Conservation (phyloP, 1,284 basidiomycete species). For the Dichomitus squalens region DNA sequence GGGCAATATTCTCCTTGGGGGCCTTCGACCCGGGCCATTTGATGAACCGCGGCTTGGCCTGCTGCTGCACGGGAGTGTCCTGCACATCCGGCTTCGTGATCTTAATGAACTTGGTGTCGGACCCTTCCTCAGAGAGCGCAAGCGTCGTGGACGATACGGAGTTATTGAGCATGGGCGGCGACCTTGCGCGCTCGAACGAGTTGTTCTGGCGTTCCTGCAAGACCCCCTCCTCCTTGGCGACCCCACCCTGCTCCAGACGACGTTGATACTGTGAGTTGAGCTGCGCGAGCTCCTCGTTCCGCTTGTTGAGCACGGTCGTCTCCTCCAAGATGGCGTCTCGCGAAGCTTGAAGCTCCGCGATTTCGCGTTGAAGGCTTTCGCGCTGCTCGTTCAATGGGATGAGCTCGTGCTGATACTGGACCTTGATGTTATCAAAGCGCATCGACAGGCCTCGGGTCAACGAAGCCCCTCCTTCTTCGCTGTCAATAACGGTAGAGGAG, state of each 20-base stretch:
- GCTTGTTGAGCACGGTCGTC: conserved; percentile 85
- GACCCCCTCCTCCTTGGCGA: conserved; percentile 26
- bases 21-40: conserved; percentile 60
- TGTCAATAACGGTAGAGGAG: conserved; percentile 18
- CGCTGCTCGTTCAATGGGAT: conserved; percentile 82
- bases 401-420: conserved; percentile 86
- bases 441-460: conserved; percentile 79
- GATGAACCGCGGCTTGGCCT: conserved; percentile 50
- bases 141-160: conserved; percentile 33
- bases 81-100: conserved; percentile 32
- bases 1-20: conserved; percentile 29
- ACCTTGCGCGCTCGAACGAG: conserved; percentile 36
- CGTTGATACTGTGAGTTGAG: conserved; percentile 80
- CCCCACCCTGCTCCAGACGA: conserved; percentile 59
- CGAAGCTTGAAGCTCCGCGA: conserved; percentile 85
- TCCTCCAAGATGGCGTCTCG: conserved; percentile 90
- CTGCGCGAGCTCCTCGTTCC: conserved; percentile 92
- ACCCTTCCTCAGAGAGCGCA: conserved; percentile 36
- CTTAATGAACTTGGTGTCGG: conserved; percentile 34
- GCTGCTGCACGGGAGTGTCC: conserved; percentile 43
- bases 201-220: conserved; percentile 34
- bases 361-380: conserved; percentile 80
- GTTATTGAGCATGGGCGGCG: conserved; percentile 27
- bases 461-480: conserved; percentile 48
- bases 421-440: conserved; percentile 89